Evolutionary conservation across 208 protist species (phyloP).

Genomic region (Naegleria lovaniensis): DNA sequence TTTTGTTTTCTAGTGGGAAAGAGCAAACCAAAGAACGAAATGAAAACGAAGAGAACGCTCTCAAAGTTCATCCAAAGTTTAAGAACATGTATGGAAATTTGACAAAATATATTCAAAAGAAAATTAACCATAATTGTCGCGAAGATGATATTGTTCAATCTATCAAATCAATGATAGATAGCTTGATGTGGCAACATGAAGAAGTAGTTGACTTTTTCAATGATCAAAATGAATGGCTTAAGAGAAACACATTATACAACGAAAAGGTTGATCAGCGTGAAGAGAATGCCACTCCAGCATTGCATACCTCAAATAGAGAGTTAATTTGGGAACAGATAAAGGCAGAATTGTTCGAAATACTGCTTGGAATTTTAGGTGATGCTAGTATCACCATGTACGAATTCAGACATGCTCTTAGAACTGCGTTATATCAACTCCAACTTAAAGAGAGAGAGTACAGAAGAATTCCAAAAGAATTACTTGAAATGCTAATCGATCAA

Average conservation of each 20-base stretch:
- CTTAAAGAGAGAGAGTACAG: conserved; percentile 2
- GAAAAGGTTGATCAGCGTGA: neutral
- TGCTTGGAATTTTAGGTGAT: neutral
- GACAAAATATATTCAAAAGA: neutral
- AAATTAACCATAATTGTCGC: neutral
- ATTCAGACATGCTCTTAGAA: neutral
- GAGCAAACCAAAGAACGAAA: too few relatives aligned
- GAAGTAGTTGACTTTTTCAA: neutral
- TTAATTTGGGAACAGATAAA: conserved; percentile 10
- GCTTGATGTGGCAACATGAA: neutral
- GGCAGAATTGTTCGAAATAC: neutral
- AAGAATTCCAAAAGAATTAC: neutral
- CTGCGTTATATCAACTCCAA: neutral
- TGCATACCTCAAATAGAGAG: neutral
- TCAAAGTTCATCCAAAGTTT: neutral
- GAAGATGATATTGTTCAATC: neutral
- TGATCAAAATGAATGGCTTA: neutral
- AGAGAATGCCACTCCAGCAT: neutral
- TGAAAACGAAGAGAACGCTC: too few relatives aligned
- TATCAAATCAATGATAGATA: neutral
- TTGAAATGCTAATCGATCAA: neutral
- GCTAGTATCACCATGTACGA: conserved; percentile 4
- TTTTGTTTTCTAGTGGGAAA: too few relatives aligned
- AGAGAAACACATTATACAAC: neutral
- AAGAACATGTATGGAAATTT: neutral